Percentiles rank a stretch among this genome's conserved stretches.
These are phyloP conservation scores for Globisporangium viniferum DNA, from an alignment of 352 stramenopile genomes.

Conservation along the genomic window DNA sequence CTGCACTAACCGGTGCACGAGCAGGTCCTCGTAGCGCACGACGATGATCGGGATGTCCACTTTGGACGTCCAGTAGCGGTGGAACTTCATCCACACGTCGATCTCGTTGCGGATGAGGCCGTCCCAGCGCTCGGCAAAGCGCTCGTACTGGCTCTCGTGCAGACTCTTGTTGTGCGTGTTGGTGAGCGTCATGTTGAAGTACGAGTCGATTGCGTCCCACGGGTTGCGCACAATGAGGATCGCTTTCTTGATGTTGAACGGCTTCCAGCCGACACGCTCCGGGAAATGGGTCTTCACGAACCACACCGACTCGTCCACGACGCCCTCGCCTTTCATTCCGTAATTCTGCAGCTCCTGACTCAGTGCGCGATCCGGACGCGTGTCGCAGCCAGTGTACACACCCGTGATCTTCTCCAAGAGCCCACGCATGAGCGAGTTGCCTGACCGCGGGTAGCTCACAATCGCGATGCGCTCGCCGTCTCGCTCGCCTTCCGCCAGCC, in stretches of 20 bases:
- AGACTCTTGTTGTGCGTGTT: constrained; percentile 93
- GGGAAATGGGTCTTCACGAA: constrained; percentile 99
- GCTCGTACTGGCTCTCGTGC: constrained; percentile 81
- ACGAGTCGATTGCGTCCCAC: constrained; percentile 98
- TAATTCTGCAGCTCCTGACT: constrained; percentile 87
- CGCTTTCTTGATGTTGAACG: constrained; percentile 69
- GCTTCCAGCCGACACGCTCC: constrained; percentile 92
- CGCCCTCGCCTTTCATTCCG: constrained; percentile 91
- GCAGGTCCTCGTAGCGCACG: constrained; percentile 90
- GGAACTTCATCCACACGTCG: constrained; percentile 89
- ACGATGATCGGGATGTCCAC: constrained; percentile 90
- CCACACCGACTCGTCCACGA: constrained; percentile 93
- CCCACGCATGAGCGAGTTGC: constrained; percentile 96
- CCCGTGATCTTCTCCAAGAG: constrained; percentile 94
- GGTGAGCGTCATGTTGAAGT: constrained; percentile 98
- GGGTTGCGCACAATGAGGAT: constrained; percentile 93
- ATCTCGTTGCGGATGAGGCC: constrained; percentile 89
- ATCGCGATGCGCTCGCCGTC: constrained; percentile 80
- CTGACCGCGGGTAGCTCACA: constrained; percentile 96
- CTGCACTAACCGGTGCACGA: constrained; percentile 52
- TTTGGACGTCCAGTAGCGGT: constrained; percentile 88
- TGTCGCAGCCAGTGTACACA: constrained; percentile 97
- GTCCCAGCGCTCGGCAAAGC: constrained; percentile 89
- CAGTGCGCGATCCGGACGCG: constrained; percentile 91
- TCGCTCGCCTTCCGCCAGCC: constrained; percentile 63